Percentiles rank a stretch among this genome's conserved stretches.
Evolutionary conservation across 2,329 filamentous ascomycete genomes (phyloP).

Genomic region (Talaromyces sp.): DNA sequence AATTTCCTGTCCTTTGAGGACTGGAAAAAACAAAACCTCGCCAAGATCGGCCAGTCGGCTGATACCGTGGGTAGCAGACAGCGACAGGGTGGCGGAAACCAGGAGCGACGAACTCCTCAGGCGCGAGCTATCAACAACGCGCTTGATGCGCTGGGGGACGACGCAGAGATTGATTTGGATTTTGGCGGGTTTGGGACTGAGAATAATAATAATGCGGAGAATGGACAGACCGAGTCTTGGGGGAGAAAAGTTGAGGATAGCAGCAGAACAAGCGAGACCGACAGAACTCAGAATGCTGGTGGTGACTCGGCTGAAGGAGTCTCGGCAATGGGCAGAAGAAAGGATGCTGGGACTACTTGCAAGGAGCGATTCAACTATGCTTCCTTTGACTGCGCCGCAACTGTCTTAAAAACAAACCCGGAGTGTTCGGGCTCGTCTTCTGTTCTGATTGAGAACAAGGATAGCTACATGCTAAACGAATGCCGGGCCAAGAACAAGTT

Average conservation of each 20-base stretch:
- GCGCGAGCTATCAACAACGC: constrained; percentile 59
- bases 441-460: constrained; percentile 92
- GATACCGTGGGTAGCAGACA: constrained; percentile 60
- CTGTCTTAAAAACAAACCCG: constrained; percentile 81
- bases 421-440: constrained; percentile 84
- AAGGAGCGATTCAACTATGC: constrained; percentile 98
- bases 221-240: constrained; percentile 18
- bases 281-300: constrained; percentile 5
- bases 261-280: constrained; percentile 16
- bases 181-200: constrained; percentile 59
- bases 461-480: constrained; percentile 95
- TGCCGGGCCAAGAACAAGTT: constrained; percentile 87
- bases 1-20: constrained; percentile 97
- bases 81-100: constrained; percentile 49
- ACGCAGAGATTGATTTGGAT: constrained; percentile 76
- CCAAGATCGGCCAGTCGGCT: constrained; percentile 73
- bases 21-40: constrained; percentile 93
- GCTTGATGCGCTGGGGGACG: constrained; percentile 76
- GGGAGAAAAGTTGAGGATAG: constrained; percentile 23
- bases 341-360: constrained; percentile 94
- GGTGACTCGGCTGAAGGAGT: constrained; percentile 39
- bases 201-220: constrained; percentile 32
- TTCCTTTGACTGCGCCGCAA: constrained; percentile 94
- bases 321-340: constrained; percentile 57
- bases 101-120: constrained; percentile 48